Base-by-base conservation (phyloP, 2,329 filamentous ascomycete species). In the Botrytis aclada region DNA sequence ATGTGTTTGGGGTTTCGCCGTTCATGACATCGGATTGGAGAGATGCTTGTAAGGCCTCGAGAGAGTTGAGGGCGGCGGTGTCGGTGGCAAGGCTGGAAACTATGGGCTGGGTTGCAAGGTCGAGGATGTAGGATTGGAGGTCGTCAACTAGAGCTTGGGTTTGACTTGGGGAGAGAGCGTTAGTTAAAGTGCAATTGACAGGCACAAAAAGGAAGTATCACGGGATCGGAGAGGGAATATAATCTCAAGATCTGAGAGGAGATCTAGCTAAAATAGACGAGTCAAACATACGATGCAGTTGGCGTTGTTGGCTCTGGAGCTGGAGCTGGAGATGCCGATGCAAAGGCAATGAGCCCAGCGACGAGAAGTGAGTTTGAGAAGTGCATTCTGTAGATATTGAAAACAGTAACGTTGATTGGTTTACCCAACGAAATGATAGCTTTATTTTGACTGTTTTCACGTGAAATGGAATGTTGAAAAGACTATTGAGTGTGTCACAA, bases 31-130 rank as follows among this genome's bases (percentile, higher is more conserved):
- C 54, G 43, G 45, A 39, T 58, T 29, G 41, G 29, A 74, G 25
- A 61, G 69, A 70, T 12, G 14, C 22, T 63, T 70, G 71, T 25
- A 61, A 67, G 18, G 37, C 32, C 22, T 71, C 10, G 60, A 75
- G 22, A 54, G 69, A 51, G 20, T 58, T 69, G 47, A 74, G 39
- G n/a, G 58, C 58, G 12, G 74, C 70, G 9, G 70, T 39, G 37
- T 74, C 60, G 45, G 72, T 76, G 47, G 43, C 65, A 32, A 75
- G 56, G 2, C 34, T 45, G 32, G 74, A 74, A 16, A 43, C 63
- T 34, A 73, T 16, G 39, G 75, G 39, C 16, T 76, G 54, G 10
- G 74, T 73, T 34, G 62, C 63, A 9, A 76, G 47, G 25, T 29
- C 54, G 43, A 51, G 5, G 39, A 69, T 25, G 39, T 72, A 73